Conservation (phyloP, 2,329 filamentous ascomycete genomes). For the Colletotrichum godetiae region DNA sequence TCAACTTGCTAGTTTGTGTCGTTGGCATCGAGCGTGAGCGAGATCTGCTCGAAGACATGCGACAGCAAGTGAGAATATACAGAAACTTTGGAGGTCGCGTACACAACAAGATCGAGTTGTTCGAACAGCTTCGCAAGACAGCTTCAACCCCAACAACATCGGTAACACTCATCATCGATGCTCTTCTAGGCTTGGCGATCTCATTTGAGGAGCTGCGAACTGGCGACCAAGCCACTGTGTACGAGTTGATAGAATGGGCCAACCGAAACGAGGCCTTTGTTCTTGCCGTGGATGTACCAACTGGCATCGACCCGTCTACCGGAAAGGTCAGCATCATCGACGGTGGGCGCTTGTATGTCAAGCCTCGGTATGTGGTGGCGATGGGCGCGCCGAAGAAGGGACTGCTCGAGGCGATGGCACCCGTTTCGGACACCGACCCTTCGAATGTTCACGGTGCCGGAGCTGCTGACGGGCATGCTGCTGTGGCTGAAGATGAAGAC, state of each 20-base stretch:
- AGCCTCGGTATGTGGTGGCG: constrained; percentile 84
- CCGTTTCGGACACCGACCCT: constrained; percentile 57
- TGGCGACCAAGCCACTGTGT: constrained; percentile 84
- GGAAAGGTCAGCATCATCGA: constrained; percentile 77
- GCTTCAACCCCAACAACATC: constrained; percentile 51
- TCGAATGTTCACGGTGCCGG: background rate
- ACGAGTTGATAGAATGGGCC: constrained; percentile 93
- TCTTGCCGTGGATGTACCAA: constrained; percentile 90
- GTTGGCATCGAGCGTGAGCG: constrained; percentile 86
- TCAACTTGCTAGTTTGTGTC: constrained; percentile 84
- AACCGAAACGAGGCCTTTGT: constrained; percentile 88
- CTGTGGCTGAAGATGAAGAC: constrained; percentile 60
- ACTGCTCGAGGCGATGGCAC: constrained; percentile 79
- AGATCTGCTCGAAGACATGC: constrained; percentile 82
- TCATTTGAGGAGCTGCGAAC: constrained; percentile 89
- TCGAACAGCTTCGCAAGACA: constrained; percentile 66
- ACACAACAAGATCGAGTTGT: constrained; percentile 68
- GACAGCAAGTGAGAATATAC: constrained; percentile 85
- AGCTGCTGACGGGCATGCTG: constrained; percentile 38
- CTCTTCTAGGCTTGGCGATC: constrained; percentile 85
- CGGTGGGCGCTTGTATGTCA: constrained; percentile 81
- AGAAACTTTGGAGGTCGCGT: constrained; percentile 85
- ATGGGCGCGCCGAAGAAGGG: constrained; percentile 90
- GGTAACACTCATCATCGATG: constrained; percentile 88
- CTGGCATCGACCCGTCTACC: constrained; percentile 83